A percentile compares a stretch with the other conserved stretches of the same genome.
Conservation (phyloP, 2,329 filamentous ascomycete genomes). For the Aspergillaceae sp. region DNA sequence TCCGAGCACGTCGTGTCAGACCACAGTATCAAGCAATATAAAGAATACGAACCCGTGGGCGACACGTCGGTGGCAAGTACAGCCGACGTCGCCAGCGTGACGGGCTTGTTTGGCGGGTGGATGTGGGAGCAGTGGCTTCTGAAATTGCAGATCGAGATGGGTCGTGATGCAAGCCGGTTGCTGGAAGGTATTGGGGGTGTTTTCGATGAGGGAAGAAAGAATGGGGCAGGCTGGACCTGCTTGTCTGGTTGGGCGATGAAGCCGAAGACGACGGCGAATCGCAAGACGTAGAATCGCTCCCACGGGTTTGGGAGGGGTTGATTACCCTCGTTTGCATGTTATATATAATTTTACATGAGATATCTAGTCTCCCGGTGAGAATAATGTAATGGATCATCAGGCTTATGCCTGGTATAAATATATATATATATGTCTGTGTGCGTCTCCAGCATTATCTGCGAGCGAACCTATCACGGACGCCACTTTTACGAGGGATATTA, state of each 20-base stretch:
- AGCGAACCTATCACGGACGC: no score
- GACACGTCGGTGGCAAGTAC: constrained; percentile 54
- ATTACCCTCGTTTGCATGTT: no score
- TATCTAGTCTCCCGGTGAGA: neutral
- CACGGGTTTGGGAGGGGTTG: neutral
- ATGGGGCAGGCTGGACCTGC: constrained; percentile 51
- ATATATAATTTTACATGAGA: neutral
- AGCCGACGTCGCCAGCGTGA: constrained; percentile 62
- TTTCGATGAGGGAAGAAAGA: constrained; percentile 52
- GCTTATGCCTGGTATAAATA: no score
- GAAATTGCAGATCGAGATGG: constrained; percentile 78
- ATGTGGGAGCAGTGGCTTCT: constrained; percentile 96
- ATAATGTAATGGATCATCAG: neutral
- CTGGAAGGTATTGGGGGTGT: constrained; percentile 50
- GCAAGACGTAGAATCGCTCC: constrained; percentile 2
- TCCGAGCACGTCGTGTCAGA: no score
- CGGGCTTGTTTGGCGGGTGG: constrained; percentile 77
- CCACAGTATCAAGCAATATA: constrained; percentile 21
- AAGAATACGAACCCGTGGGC: constrained; percentile 49
- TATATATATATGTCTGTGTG: no score
- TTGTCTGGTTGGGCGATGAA: constrained; percentile 53
- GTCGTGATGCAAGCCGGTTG: constrained; percentile 49
- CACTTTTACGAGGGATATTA: no score
- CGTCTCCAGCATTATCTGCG: no score
- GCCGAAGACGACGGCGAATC: constrained; percentile 22